These are phyloP conservation scores for Colletotrichum tanaceti DNA, from an alignment of 2,329 filamentous ascomycete species.

Conservation along the genomic window DNA sequence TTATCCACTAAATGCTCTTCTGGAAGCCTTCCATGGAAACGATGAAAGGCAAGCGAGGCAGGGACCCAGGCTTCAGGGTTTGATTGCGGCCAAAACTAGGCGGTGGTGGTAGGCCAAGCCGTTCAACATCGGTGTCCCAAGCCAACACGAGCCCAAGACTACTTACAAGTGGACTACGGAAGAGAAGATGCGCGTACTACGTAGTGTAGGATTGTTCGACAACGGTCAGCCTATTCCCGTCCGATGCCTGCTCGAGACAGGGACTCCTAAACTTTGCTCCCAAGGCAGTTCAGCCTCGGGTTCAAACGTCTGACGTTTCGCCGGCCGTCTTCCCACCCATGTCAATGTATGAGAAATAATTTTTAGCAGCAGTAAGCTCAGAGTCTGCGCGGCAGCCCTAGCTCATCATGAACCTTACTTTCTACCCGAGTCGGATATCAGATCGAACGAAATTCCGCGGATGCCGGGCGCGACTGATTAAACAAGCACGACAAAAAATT, in stretches of 20 bases:
- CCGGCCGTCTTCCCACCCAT: constrained; percentile 12
- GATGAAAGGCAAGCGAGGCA: neutral
- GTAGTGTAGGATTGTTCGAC: neutral
- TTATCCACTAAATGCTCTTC: constrained; percentile 21
- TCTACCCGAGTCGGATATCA: constrained; percentile 11
- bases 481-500: no score
- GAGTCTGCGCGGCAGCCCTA: constrained; percentile 7
- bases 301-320: constrained; percentile 41
- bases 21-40: constrained; percentile 34
- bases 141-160: no score
- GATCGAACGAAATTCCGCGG: constrained; percentile 28
- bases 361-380: constrained; percentile 7
- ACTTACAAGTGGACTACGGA: no score
- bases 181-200: no score
- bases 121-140: constrained; percentile 1
- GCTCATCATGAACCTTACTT: constrained; percentile 16
- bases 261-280: constrained; percentile 7
- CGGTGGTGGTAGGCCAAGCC: neutral
- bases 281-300: constrained; percentile 10
- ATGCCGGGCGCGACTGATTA: neutral
- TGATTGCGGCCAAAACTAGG: constrained; percentile 3
- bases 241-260: neutral
- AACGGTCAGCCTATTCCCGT: neutral
- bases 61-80: constrained; percentile 5
- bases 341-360: neutral